These are phyloP conservation scores for Phlegmacium glaucopus DNA, from an alignment of 768 basidiomycete genomes.

Conservation along the genomic window DNA sequence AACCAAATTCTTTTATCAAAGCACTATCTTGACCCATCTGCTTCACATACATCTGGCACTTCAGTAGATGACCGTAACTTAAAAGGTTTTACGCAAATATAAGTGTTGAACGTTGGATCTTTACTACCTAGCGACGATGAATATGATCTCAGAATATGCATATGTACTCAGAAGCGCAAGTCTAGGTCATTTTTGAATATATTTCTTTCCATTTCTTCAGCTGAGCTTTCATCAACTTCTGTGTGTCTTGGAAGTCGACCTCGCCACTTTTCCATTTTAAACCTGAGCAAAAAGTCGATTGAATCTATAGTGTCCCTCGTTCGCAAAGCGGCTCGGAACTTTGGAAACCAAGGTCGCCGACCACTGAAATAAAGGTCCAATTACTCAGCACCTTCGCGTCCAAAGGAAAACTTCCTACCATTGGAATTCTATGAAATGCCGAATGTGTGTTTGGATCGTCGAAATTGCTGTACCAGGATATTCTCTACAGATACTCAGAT, in stretches of 20 bases:
- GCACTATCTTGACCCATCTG: no score
- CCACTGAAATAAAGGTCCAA: slow-evolving; percentile 22
- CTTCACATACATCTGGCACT: no score
- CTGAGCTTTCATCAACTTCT: slow-evolving; percentile 16
- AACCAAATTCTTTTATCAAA: no score
- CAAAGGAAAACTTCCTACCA: slow-evolving; percentile 41
- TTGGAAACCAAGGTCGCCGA: slow-evolving; percentile 53
- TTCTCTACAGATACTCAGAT: slow-evolving; percentile 55
- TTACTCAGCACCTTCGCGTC: not conserved
- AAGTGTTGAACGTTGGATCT: no score
- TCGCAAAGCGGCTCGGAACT: slow-evolving; percentile 47
- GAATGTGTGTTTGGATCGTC: slow-evolving; percentile 59
- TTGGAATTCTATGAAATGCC: slow-evolving; percentile 66
- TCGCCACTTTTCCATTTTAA: slow-evolving; percentile 48
- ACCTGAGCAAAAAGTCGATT: slow-evolving; percentile 40
- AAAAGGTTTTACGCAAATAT: no score
- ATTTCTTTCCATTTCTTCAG: slow-evolving; percentile 8
- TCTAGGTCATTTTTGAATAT: slow-evolving; percentile 7
- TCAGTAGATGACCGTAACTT: no score
- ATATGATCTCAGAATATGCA: not conserved
- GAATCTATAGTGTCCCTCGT: slow-evolving; percentile 42
- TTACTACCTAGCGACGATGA: no score
- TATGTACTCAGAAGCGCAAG: not conserved
- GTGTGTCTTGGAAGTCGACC: slow-evolving; percentile 28
- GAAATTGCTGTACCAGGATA: slow-evolving; percentile 49